A percentile compares a stretch with the other conserved stretches of the same genome.
Conservation (phyloP, 2,329 filamentous ascomycete species). For the Zasmidium cellare region DNA sequence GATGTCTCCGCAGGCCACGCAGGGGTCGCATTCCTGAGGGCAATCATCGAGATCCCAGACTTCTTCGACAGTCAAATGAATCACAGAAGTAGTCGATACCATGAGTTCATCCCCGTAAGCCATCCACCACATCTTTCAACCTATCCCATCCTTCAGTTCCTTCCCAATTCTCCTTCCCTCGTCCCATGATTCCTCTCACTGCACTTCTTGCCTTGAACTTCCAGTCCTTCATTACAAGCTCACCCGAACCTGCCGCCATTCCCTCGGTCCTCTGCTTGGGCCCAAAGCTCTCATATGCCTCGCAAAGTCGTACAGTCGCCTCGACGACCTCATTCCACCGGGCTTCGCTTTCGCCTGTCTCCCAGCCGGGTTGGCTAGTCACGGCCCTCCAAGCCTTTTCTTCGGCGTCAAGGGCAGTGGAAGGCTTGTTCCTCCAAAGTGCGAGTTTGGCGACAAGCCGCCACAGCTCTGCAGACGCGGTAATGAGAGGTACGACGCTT, state of each 20-base stretch:
- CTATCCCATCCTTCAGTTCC: constrained; percentile 67
- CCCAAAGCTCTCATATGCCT: constrained; percentile 75
- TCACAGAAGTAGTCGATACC: too few relatives aligned
- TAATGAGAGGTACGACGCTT: constrained; percentile 79
- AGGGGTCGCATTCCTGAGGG: too few relatives aligned
- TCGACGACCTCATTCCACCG: constrained; percentile 73
- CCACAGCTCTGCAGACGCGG: constrained; percentile 75
- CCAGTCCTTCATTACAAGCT: constrained; percentile 76
- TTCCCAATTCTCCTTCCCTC: constrained; percentile 81
- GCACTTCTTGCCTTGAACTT: constrained; percentile 85
- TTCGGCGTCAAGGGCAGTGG: constrained; percentile 74
- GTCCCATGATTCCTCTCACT: constrained; percentile 77
- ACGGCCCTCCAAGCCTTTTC: constrained; percentile 88
- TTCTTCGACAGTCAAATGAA: too few relatives aligned
- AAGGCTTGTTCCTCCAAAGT: constrained; percentile 70
- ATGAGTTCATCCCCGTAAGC: constrained; percentile 41
- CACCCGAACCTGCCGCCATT: constrained; percentile 46
- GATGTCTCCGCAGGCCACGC: too few relatives aligned
- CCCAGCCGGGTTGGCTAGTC: constrained; percentile 55
- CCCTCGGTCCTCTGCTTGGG: constrained; percentile 53
- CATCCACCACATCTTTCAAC: constrained; percentile 52
- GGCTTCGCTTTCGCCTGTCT: constrained; percentile 56
- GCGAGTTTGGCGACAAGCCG: constrained; percentile 69
- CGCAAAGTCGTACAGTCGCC: constrained; percentile 78
- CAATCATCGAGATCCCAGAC: too few relatives aligned